Conservation (phyloP, 2,329 filamentous ascomycete species). For the Aspergillus pseudoterreus region DNA sequence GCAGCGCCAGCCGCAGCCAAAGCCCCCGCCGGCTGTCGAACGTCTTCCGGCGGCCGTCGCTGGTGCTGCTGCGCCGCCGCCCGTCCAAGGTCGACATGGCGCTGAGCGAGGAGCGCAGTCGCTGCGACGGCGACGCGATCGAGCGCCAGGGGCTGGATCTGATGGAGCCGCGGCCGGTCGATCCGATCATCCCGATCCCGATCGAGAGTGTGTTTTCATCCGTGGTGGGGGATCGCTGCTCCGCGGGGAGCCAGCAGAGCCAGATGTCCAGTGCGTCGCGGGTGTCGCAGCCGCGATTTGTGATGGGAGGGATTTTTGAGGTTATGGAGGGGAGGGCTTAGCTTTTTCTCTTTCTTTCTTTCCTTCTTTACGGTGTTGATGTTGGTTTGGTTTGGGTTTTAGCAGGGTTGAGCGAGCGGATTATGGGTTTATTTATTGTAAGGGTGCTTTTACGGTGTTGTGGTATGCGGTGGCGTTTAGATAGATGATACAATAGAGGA, state of each 20-base stretch:
- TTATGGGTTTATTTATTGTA: background rate
- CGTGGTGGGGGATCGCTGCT: slow-evolving; percentile 7
- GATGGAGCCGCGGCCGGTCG: slow-evolving; percentile 44
- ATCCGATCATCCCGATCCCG: slow-evolving; percentile 23
- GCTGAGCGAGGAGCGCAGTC: slow-evolving; percentile 40
- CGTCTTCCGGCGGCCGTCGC: slow-evolving; percentile 26
- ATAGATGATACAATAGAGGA: too few relatives aligned
- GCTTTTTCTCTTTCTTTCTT: background rate
- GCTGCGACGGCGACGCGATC: slow-evolving; percentile 35
- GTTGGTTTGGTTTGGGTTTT: background rate
- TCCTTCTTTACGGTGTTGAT: background rate
- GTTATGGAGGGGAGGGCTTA: slow-evolving; percentile 42
- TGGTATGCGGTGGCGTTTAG: too few relatives aligned
- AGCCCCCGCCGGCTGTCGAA: slow-evolving; percentile 27
- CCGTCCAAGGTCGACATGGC: slow-evolving; percentile 44
- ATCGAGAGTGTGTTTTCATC: slow-evolving; percentile 19
- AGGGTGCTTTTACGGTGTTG: too few relatives aligned
- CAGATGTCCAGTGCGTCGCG: slow-evolving; percentile 3
- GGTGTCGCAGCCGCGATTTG: slow-evolving; percentile 32
- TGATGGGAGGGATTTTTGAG: slow-evolving; percentile 47
- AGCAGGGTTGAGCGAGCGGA: background rate
- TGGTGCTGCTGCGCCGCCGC: slow-evolving; percentile 36
- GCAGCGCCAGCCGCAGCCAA: slow-evolving; percentile 22
- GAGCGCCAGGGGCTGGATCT: slow-evolving; percentile 40
- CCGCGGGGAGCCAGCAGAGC: slow-evolving; percentile 2